Conservation (phyloP, 352 stramenopile genomes). For the Globisporangium camurandrum region DNA sequence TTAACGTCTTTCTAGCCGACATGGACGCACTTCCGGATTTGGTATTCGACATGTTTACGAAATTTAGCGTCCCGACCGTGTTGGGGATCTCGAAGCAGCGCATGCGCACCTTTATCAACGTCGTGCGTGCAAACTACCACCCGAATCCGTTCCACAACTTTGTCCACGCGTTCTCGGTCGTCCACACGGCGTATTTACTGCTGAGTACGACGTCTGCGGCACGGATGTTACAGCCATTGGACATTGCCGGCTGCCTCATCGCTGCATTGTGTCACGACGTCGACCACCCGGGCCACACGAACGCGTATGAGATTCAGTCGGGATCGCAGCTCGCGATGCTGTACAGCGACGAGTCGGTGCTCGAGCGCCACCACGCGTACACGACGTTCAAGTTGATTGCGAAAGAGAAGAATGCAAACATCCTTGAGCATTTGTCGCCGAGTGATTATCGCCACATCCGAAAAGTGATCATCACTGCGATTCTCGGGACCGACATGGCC, state of each 20-base stretch:
- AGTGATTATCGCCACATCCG: conserved; percentile 73
- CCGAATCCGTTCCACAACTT: conserved; percentile 91
- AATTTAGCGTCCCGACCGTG: conserved; percentile 62
- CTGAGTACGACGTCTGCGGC: conserved; percentile 61
- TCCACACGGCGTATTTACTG: conserved; percentile 81
- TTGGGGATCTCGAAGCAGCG: conserved; percentile 44
- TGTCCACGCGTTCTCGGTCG: conserved; percentile 82
- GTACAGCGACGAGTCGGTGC: conserved; percentile 85
- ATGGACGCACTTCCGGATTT: conserved; percentile 38
- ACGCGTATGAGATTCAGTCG: conserved; percentile 83
- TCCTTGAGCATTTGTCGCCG: conserved; percentile 67
- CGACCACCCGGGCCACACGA: conserved; percentile 87
- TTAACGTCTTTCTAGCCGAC: conserved; percentile 72
- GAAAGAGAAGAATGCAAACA: conserved; percentile 82
- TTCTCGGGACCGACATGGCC: conserved; percentile 89
- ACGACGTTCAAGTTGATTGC: conserved; percentile 82
- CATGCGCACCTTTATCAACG: conserved; percentile 74
- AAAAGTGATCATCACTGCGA: conserved; percentile 84
- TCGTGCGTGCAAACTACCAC: conserved; percentile 79
- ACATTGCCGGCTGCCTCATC: conserved; percentile 80
- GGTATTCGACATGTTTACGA: conserved; percentile 69
- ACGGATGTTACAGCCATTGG: conserved; percentile 70
- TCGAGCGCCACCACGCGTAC: conserved; percentile 86
- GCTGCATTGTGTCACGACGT: conserved; percentile 88
- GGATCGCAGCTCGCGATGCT: conserved; percentile 71